Conservation (phyloP, 768 basidiomycete genomes). For the Rhodocollybia butyracea region DNA sequence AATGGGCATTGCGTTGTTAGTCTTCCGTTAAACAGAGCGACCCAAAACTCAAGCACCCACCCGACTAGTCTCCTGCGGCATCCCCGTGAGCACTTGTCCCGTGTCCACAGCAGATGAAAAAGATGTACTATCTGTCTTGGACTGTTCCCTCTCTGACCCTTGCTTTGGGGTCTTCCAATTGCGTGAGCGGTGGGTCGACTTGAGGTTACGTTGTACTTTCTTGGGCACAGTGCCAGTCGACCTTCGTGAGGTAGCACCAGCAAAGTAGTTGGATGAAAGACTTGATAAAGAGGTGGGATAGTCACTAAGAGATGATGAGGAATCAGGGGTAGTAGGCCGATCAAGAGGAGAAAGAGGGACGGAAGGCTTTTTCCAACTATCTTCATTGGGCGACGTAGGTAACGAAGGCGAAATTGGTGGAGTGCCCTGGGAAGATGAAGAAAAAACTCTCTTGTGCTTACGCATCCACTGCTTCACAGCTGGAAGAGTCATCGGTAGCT, state of each 20-base stretch:
- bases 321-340: slow-evolving; percentile 69
- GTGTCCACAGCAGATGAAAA: too few species aligned
- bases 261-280: slow-evolving; percentile 66
- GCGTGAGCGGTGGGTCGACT: too few species aligned
- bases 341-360: slow-evolving; percentile 57
- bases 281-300: slow-evolving; percentile 71
- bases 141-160: too few species aligned
- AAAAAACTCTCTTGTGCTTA: slow-evolving; percentile 51
- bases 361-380: slow-evolving; percentile 58
- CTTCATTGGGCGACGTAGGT: slow-evolving; percentile 31
- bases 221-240: too few species aligned
- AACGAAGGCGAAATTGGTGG: slow-evolving; percentile 35
- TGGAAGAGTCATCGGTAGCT: slow-evolving; percentile 71
- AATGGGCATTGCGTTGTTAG: too few species aligned
- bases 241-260: slow-evolving; percentile 25
- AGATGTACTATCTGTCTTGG: too few species aligned
- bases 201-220: too few species aligned
- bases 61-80: too few species aligned
- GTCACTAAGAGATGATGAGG: slow-evolving; percentile 72
- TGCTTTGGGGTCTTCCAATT: too few species aligned
- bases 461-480: slow-evolving; percentile 81
- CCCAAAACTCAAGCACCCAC: too few species aligned
- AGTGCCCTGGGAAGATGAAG: slow-evolving; percentile 31
- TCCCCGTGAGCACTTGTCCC: too few species aligned
- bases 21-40: too few species aligned